Percentiles rank a stretch among this genome's conserved stretches.
phyloP scores from a whole-genome alignment of 371 early-diverging fungal genomes.

The Rhizopus sp. region DNA sequence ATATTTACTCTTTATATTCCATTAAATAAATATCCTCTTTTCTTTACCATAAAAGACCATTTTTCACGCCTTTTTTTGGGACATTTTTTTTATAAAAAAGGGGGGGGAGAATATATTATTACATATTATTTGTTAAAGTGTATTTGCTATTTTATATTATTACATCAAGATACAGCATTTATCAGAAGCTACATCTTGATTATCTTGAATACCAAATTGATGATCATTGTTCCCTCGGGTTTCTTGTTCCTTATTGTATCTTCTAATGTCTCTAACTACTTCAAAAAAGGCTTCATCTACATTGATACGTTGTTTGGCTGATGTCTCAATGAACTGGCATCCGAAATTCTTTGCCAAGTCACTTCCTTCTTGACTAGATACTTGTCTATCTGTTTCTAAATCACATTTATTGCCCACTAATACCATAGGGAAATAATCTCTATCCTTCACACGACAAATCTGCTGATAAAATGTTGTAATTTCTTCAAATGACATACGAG shows the following conservation, averaged over 20 bases:
- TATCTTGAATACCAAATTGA: slow-evolving; percentile 23
- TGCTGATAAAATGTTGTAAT: slow-evolving; percentile 76
- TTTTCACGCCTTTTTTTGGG: not conserved
- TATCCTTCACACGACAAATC: slow-evolving; percentile 83
- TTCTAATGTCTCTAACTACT: slow-evolving; percentile 75
- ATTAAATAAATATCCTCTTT: slow-evolving; percentile 3
- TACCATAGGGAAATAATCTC: slow-evolving; percentile 83
- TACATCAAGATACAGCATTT: slow-evolving; percentile 40
- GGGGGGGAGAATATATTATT: too few species aligned
- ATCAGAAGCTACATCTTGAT: slow-evolving; percentile 30
- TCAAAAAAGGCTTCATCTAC: slow-evolving; percentile 91
- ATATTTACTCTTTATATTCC: not conserved
- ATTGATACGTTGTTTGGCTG: slow-evolving; percentile 85
- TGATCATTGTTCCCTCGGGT: slow-evolving; percentile 7
- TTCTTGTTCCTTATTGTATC: slow-evolving; percentile 38
- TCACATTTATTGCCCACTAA: slow-evolving; percentile 97
- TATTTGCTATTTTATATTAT: not conserved
- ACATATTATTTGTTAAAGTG: too few species aligned
- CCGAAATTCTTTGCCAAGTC: slow-evolving; percentile 32
- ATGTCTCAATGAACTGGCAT: slow-evolving; percentile 75
- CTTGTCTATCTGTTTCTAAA: slow-evolving; percentile 75
- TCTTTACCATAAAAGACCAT: not conserved
- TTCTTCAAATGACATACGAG: slow-evolving; percentile 79
- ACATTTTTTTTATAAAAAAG: slow-evolving; percentile 1
- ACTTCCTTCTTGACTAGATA: slow-evolving; percentile 32